These are phyloP conservation scores for Diaporthe sp. DNA, from an alignment of 2,329 filamentous ascomycete genomes.

Conservation along the genomic window DNA sequence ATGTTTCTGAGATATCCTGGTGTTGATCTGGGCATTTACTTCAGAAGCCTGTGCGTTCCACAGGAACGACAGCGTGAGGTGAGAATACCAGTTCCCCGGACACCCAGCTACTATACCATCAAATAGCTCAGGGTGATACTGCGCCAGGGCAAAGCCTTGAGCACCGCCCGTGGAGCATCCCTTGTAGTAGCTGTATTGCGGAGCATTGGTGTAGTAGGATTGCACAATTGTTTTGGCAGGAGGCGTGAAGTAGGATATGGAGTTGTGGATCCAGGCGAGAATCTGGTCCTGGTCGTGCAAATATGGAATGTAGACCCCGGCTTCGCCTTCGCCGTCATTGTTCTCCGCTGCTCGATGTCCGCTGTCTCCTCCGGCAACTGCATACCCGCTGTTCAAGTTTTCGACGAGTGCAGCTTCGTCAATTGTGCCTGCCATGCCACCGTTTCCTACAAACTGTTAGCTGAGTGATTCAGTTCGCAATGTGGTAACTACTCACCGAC, in stretches of 20 bases:
- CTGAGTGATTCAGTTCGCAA: too few relatives aligned
- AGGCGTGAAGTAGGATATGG: conserved; percentile 19
- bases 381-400: conserved; percentile 9
- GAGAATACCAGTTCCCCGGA: conserved; percentile 10
- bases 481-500: neutral
- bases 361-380: conserved; percentile 27
- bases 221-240: neutral
- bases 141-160: neutral
- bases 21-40: neutral
- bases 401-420: conserved; percentile 4
- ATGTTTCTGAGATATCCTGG: neutral
- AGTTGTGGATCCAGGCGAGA: conserved; percentile 34
- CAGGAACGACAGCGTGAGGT: conserved; percentile 5
- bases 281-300: conserved; percentile 23
- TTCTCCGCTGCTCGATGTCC: conserved; percentile 24
- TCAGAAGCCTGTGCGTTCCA: conserved; percentile 28
- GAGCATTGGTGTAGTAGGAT: conserved; percentile 10
- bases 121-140: conserved; percentile 20
- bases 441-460: neutral
- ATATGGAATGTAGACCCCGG: conserved; percentile 5
- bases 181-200: conserved; percentile 22
- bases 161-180: conserved; percentile 10
- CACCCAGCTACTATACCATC: conserved; percentile 20
- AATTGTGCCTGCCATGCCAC: conserved; percentile 8
- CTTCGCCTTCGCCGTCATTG: conserved; percentile 8